Evolutionary conservation across 2,329 filamentous ascomycete genomes (phyloP).

Genomic region (Penicillium sp.): DNA sequence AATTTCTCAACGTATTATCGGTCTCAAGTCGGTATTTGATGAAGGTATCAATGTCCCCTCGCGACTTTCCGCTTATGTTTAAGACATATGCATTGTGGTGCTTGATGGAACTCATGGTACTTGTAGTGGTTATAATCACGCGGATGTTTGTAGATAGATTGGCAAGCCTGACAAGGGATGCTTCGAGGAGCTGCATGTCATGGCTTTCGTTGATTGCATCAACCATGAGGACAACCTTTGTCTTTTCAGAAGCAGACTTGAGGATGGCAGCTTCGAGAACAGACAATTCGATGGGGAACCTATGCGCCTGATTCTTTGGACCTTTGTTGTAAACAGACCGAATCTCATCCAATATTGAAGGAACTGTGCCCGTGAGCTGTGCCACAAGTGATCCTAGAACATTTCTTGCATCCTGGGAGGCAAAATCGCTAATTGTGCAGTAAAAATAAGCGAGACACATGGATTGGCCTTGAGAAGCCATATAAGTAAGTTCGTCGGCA

Average conservation of each 20-base stretch:
- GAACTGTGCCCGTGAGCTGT: constrained; percentile 10
- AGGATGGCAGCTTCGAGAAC: constrained; percentile 16
- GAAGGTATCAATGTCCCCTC: constrained; percentile 12
- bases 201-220: constrained; percentile 21
- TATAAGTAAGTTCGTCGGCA: constrained; percentile 11
- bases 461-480: constrained; percentile 3
- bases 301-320: constrained; percentile 11
- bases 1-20: constrained; percentile 5
- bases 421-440: constrained; percentile 15
- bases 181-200: constrained; percentile 9
- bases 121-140: constrained; percentile 16
- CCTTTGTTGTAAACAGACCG: constrained; percentile 9
- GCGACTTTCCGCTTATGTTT: constrained; percentile 11
- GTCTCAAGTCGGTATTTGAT: constrained; percentile 11
- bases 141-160: constrained; percentile 9
- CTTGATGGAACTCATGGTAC: background rate
- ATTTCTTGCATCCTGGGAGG: constrained; percentile 13
- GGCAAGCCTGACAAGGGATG: constrained; percentile 11
- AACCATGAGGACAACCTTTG: constrained; percentile 10
- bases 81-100: background rate
- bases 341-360: constrained; percentile 12
- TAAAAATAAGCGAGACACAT: constrained; percentile 18
- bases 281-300: constrained; percentile 10
- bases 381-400: constrained; percentile 17
- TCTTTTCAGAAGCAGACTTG: constrained; percentile 4